A percentile compares a stretch with the other conserved stretches of the same genome.
Conservation (phyloP, 1,284 basidiomycete species). For the Meripilus lineatus region DNA sequence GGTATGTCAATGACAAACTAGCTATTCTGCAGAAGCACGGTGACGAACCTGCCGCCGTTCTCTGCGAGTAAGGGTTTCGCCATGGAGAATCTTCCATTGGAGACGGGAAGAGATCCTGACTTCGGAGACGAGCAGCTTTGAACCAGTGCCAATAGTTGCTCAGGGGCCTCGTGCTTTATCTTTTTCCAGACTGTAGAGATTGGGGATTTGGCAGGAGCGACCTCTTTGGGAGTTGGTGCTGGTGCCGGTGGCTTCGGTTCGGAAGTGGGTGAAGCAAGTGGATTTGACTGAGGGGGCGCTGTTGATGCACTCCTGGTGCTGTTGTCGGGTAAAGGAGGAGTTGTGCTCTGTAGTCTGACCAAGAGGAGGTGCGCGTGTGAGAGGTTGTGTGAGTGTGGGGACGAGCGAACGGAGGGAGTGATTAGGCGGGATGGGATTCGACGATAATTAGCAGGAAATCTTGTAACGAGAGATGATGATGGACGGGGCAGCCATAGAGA, state of each 20-base stretch:
- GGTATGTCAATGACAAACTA: constrained; percentile 1
- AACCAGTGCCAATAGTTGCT: constrained; percentile 99
- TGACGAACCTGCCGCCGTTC: constrained; percentile 82
- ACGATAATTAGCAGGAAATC: constrained; percentile 27
- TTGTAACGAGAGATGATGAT: constrained; percentile 38
- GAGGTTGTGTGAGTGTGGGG: too few relatives aligned
- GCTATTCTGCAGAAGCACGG: background rate
- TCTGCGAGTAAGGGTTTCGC: constrained; percentile 86
- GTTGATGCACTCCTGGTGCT: background rate
- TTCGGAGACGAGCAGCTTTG: constrained; percentile 93
- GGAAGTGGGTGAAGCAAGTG: constrained; percentile 12
- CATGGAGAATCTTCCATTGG: constrained; percentile 90
- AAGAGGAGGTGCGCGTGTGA: constrained; percentile 11
- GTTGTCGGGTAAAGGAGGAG: constrained; percentile 13
- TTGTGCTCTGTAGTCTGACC: constrained; percentile 21
- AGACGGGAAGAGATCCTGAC: constrained; percentile 87
- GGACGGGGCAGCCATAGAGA: constrained; percentile 33
- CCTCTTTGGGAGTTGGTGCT: constrained; percentile 47
- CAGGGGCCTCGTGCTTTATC: constrained; percentile 91
- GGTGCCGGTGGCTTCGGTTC: constrained; percentile 47
- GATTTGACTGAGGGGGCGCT: too few relatives aligned
- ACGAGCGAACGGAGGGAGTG: constrained; percentile 16
- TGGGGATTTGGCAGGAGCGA: constrained; percentile 38
- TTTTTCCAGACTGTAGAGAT: constrained; percentile 75
- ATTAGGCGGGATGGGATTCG: constrained; percentile 23